Percentiles rank a stretch among this genome's conserved stretches.
These are phyloP conservation scores for Chlorella sp. DNA, from an alignment of 139 green algal species.

Conservation along the genomic window DNA sequence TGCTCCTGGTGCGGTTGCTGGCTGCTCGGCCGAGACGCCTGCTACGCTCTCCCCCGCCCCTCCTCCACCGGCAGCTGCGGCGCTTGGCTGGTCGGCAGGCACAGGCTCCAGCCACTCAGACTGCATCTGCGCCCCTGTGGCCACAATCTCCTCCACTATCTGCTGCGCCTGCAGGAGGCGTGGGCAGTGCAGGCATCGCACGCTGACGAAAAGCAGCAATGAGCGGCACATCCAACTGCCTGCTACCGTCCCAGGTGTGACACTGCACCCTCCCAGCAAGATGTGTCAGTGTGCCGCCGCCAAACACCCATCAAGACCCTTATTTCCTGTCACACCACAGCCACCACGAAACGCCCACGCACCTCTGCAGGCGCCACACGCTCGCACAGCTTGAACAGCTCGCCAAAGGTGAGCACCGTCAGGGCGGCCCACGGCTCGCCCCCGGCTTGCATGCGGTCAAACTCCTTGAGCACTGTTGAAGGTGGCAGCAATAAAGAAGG, in stretches of 20 bases:
- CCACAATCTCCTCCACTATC: slow-evolving; percentile 1
- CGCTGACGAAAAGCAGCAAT: background rate
- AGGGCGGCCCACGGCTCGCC: background rate
- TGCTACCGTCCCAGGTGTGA: too few relatives aligned
- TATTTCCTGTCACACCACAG: background rate
- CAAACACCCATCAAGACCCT: background rate
- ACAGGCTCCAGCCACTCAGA: background rate
- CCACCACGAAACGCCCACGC: background rate
- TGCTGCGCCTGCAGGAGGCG: background rate
- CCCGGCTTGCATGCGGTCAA: background rate
- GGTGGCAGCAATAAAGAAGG: background rate
- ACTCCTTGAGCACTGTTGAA: background rate
- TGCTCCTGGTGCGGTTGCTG: background rate
- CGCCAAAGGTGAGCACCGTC: background rate
- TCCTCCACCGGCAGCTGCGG: background rate
- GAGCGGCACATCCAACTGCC: background rate
- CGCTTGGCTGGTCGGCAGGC: background rate
- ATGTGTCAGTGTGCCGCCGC: background rate
- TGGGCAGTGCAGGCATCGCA: background rate
- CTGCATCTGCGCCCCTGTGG: background rate
- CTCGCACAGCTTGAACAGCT: background rate
- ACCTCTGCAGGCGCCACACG: slow-evolving; percentile 8
- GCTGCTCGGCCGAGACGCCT: too few relatives aligned
- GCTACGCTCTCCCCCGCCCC: background rate
- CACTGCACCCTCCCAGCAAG: background rate